Base-by-base conservation (phyloP, 371 early-diverging fungal genomes). In the Rhizopus microsporus region DNA sequence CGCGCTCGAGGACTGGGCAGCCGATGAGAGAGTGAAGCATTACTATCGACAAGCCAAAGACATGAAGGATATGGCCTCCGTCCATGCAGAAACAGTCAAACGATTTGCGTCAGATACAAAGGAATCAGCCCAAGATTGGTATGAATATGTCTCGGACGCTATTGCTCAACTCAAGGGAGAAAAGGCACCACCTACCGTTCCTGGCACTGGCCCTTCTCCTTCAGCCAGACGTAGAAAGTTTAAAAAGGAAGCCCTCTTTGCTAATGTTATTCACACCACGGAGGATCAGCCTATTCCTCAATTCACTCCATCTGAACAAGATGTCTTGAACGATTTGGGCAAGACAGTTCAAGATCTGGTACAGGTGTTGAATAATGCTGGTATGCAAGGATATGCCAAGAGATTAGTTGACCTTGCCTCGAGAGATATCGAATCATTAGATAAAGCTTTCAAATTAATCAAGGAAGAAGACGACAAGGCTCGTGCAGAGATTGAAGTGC, bases 361-460 rank as follows among this genome's bases (percentile, higher is more conserved):
- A 15, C 32, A 16, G 7, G 60, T 72, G 57, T 59, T 78, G 59
- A 78, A 78, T 37, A 65, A 75, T 15, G 67, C 69, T 15, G 79
- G 73, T 16, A 65, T 78, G 53, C 60, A 69, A 2, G 79, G 75
- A 5, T 73, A 78, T 49, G 74, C 74, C 1, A 71, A 72, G 49
- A 58, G 70, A 12, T 54, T 78, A 12, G 68, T 69, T 5, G 76
- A 71, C 62, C 66, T 69, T 31, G 72, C 76, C 23, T 42, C 65
- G 2, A 59, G 66, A 16, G 75, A 78, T 51, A 32, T 78, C 5
- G 60, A 71, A 15, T 49, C 44, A 9, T 54, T 78, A 3, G 56
- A 69, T 10, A 60, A 60, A 9, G 66, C 65, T 9, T 67, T 69
- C 45, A 54, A 56, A 7, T 37, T 57, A 13, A 57, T 69, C 15